Evolutionary conservation across 169 alveolate genomes (phyloP).

Genomic region (Plasmodium reichenowi): DNA sequence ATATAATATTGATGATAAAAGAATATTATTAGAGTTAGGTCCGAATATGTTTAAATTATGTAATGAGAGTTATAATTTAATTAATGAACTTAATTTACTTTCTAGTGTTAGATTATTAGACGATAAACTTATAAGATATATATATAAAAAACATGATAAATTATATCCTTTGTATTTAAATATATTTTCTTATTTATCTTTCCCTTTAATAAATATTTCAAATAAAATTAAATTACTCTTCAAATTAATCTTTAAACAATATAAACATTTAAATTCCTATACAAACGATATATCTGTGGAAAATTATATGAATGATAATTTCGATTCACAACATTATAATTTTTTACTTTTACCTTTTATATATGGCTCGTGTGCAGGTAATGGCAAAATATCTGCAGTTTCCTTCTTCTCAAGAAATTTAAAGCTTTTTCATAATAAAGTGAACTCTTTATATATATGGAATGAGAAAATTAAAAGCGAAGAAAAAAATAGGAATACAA

Average conservation of each 20-base stretch:
- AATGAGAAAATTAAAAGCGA: not conserved
- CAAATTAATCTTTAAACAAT: constrained; percentile 19
- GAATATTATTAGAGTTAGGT: constrained; percentile 26
- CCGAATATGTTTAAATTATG: constrained; percentile 43
- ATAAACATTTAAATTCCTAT: constrained; percentile 22
- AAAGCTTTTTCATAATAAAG: constrained; percentile 14
- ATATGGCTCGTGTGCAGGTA: constrained; percentile 62
- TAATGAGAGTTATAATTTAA: constrained; percentile 34
- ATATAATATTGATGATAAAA: constrained; percentile 4
- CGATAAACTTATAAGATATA: constrained; percentile 8
- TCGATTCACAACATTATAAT: constrained; percentile 31
- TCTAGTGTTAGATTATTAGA: constrained; percentile 15
- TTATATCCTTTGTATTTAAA: constrained; percentile 26
- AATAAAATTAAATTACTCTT: constrained; percentile 57
- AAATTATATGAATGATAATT: constrained; percentile 45
- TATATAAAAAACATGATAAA: not conserved
- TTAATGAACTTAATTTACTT: constrained; percentile 8
- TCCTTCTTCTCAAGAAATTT: constrained; percentile 60
- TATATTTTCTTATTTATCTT: constrained; percentile 20
- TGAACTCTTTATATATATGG: constrained; percentile 25
- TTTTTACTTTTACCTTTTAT: constrained; percentile 39
- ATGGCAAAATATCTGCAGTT: constrained; percentile 38
- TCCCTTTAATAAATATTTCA: constrained; percentile 22
- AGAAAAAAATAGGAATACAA: not conserved
- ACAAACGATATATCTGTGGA: constrained; percentile 25